Base-by-base conservation (phyloP, 305 asterid species). In the Salvia sclarea region DNA sequence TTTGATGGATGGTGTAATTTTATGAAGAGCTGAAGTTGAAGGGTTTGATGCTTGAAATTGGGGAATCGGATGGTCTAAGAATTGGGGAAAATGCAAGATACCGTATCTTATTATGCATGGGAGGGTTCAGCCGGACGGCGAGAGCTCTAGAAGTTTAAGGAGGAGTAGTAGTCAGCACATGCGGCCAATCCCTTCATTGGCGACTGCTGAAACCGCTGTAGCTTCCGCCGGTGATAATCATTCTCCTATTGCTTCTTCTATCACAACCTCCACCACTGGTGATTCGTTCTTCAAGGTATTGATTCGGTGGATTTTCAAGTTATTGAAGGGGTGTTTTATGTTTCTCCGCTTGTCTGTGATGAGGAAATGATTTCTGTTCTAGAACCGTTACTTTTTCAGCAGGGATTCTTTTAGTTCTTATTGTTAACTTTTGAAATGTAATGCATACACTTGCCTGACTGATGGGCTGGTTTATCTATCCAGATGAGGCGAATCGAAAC, bases 251-350 rank as follows among this genome's bases (percentile, higher is more conserved):
- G 56, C 71, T 70, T 50, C 78, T 69, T 50, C 79, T 67, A 45
- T 75, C 78, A 76, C 37, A 17, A 69, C 64, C 56, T 25, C 76
- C 54, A 6, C 69, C 55, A n/a, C 79, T 78, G 64, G 72, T 52
- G 83, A 81, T 78, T 87, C 88, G 18, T 85, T 85, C 84, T 70
- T 79, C 76, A 89, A 89, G 96, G 96, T 89, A 83, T 64, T 70
- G 53, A 57, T 71, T 68, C 74, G 60, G 63, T 61, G 70, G 77
- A 78, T 38, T 71, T 64, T 37, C 13, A 8, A 37, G 2, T 37
- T 37, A 2, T 37, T 37, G 9, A 38, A n/a, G 50, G 50, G 21
- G 49, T 44, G 10, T n/a, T 5, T 44, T 44, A 3, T 14, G 18
- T 44, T 44, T 14, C 21, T 17, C 50, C 4, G 47, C 1, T n/a